Evolutionary conservation across 306 rosid genomes (phyloP).

Genomic region (Cotoneaster glaucophyllus): DNA sequence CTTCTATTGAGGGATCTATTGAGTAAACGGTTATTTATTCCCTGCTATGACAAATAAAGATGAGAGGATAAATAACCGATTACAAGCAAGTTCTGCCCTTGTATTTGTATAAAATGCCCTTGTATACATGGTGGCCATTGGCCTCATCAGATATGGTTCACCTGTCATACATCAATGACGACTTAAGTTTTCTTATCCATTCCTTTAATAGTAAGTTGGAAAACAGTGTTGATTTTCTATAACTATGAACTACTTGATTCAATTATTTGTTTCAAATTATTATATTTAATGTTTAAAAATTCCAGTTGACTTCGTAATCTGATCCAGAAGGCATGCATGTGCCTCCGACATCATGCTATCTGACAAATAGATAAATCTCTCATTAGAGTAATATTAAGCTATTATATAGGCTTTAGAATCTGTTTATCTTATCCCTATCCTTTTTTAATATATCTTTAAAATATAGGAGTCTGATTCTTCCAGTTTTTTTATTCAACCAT

Average conservation of each 20-base stretch:
- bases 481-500: background rate
- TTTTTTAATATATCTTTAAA: background rate
- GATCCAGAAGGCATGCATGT: constrained; percentile 1
- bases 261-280: constrained; percentile 3
- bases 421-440: background rate
- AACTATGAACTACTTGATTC: background rate
- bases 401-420: background rate
- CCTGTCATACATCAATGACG: background rate
- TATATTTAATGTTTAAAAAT: background rate
- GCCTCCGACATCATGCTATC: background rate
- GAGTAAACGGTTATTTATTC: too few relatives aligned
- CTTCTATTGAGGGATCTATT: too few relatives aligned
- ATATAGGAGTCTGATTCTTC: background rate
- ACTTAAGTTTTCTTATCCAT: background rate
- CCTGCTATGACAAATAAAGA: too few relatives aligned
- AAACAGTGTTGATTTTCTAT: background rate
- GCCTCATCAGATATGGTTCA: constrained; percentile 1
- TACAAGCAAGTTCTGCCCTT: too few relatives aligned
- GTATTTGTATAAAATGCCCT: background rate
- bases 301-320: background rate
- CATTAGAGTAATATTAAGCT: background rate
- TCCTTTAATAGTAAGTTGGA: background rate
- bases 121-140: background rate
- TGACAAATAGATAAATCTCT: background rate
- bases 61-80: too few relatives aligned